These are phyloP conservation scores for Candida railenensis DNA, from an alignment of 805 yeast genomes.

Conservation along the genomic window DNA sequence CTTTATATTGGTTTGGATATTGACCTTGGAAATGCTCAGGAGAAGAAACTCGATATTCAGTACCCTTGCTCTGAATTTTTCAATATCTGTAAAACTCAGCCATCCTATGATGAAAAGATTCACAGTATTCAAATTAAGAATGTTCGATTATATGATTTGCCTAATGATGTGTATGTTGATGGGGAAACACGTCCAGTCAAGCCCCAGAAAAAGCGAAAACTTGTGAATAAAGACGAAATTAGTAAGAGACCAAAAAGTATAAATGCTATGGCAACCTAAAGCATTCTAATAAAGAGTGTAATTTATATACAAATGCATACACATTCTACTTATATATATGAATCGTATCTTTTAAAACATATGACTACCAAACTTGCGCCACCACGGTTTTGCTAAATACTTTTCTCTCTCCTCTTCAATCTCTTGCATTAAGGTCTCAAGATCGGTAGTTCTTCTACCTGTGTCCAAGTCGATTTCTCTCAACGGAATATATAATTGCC, in stretches of 20 bases:
- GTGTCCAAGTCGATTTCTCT: conserved; percentile 29
- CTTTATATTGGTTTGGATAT: conserved; percentile 77
- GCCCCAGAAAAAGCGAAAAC: conserved; percentile 40
- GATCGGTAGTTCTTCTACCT: conserved; percentile 25
- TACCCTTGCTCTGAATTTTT: conserved; percentile 90
- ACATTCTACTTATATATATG: conserved; percentile 7
- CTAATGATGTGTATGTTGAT: conserved; percentile 74
- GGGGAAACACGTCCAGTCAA: conserved; percentile 77
- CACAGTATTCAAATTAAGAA: conserved; percentile 67
- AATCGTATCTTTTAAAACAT: background rate
- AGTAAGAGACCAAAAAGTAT: conserved; percentile 24
- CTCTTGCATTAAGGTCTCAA: conserved; percentile 24
- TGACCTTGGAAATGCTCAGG: conserved; percentile 26
- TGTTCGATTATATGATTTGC: conserved; percentile 67
- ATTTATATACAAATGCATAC: no score
- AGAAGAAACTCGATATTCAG: conserved; percentile 73
- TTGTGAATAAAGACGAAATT: conserved; percentile 11
- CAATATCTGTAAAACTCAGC: conserved; percentile 74
- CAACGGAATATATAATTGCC: conserved; percentile 17
- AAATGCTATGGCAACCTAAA: background rate
- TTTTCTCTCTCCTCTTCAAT: conserved; percentile 26
- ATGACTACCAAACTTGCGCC: conserved; percentile 8
- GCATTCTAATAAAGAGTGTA: no score
- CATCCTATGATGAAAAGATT: conserved; percentile 58
- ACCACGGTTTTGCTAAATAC: conserved; percentile 17